A percentile compares a stretch with the other conserved stretches of the same genome.
Evolutionary conservation across 2,329 filamentous ascomycete species (phyloP).

Genomic region (Claviceps sp.): DNA sequence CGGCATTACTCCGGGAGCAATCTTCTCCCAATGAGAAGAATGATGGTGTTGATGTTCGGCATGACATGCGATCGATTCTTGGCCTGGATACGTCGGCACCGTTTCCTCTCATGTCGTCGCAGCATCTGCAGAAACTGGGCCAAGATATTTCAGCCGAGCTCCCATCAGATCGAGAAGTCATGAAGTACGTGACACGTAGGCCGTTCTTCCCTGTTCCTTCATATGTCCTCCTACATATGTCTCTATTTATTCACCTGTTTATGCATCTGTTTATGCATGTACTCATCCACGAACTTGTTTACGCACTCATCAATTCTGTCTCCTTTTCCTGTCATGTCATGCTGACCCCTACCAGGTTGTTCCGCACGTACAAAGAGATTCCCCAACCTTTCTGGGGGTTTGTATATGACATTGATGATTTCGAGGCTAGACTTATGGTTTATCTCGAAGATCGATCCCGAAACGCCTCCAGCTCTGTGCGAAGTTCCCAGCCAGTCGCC

Average conservation of each 20-base stretch:
- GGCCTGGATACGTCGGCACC: slow-evolving; percentile 53
- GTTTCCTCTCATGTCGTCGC: slow-evolving; percentile 53
- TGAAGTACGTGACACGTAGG: slow-evolving; percentile 38
- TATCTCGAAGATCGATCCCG: slow-evolving; percentile 52
- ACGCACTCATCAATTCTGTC: too few relatives aligned
- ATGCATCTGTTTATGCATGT: too few relatives aligned
- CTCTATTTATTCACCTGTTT: too few relatives aligned
- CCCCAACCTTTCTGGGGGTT: slow-evolving; percentile 57
- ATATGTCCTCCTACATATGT: too few relatives aligned
- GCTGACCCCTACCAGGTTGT: slow-evolving; percentile 30
- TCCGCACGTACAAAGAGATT: slow-evolving; percentile 53
- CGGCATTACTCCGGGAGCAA: slow-evolving; percentile 50
- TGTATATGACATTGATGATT: slow-evolving; percentile 51
- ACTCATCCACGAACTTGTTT: too few relatives aligned
- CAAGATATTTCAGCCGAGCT: slow-evolving; percentile 48
- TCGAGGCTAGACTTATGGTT: slow-evolving; percentile 50
- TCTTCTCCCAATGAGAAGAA: slow-evolving; percentile 38
- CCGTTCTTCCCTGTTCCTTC: neutral
- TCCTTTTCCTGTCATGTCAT: neutral
- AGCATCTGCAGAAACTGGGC: slow-evolving; percentile 46
- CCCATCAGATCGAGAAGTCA: slow-evolving; percentile 51
- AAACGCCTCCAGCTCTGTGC: slow-evolving; percentile 33
- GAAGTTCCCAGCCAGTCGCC: slow-evolving; percentile 38
- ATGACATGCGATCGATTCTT: slow-evolving; percentile 53
- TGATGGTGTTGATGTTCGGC: slow-evolving; percentile 43